Base-by-base conservation (phyloP, 2,329 filamentous ascomycete species). In the Nothophoma quercina region DNA sequence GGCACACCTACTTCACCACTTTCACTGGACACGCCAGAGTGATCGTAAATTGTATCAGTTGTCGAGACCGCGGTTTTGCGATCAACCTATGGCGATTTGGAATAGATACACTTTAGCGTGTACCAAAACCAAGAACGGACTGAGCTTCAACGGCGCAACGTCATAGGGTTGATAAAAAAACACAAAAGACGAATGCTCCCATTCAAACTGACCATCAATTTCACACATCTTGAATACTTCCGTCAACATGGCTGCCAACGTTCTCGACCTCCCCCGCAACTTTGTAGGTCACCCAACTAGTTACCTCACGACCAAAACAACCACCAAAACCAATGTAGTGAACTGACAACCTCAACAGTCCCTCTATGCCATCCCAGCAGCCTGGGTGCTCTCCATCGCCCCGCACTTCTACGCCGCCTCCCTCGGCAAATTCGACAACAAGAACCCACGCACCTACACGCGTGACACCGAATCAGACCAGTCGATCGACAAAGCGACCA, bases 341-440 rank as follows among this genome's bases (percentile, higher is more conserved):
- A n/a, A n/a, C n/a, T n/a, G n/a, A 6, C 10, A 18, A 16, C 33
- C 18, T 18, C 8, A 5, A 5, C 13, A 50, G 38, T 43, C 39
- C 10, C 39, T 43, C n/a, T 50, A 43, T 26, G 13, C 38, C 26
- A 38, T 50, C 18, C 46, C 46, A 16, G 46, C 32, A 7, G 46
- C 46, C 10, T 43, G 46, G 38, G 10, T 26, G 1, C 38, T 50
- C 25, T 50, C 39, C 23, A 43, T 43, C 39, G 32, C 15, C 1
- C 46, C 46, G 3, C 46, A 43, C 38, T 50, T 50, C 39, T 50
- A 50, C 38, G 46, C 46, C 2, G 46, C 32, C 18, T 50, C 38
- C 9, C 38, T 43, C 6, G 46, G 46, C 10, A 50, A 36, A 29
- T 42, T 50, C 21, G 46, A 50, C 32, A 50, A 42, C 46, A 42